These are phyloP conservation scores for Solanum piurae DNA, from an alignment of 257 asterid genomes.

Conservation along the genomic window DNA sequence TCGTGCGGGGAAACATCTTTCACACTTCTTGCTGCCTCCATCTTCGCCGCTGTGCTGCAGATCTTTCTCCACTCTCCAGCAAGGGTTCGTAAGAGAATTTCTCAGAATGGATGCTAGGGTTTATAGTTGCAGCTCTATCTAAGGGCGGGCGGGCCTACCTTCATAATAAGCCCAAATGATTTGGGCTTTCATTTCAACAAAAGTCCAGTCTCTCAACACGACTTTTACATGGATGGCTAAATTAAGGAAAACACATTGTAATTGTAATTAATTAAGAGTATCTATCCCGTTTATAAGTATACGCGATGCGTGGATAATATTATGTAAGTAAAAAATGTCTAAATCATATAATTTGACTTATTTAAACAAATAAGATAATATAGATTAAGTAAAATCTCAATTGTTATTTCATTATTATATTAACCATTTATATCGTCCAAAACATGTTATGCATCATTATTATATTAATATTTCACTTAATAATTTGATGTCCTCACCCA, in stretches of 20 bases:
- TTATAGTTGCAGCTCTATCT: not conserved
- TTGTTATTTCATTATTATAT: too few species aligned
- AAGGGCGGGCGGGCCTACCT: not conserved
- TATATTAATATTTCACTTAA: too few species aligned
- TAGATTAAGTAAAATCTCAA: too few species aligned
- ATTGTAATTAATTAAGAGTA: too few species aligned
- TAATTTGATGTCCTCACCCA: too few species aligned
- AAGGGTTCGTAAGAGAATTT: not conserved
- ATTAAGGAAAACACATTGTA: not conserved
- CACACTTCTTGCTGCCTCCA: conserved; percentile 72
- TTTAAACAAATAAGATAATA: too few species aligned
- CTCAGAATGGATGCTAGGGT: not conserved
- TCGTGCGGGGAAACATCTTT: conserved; percentile 88
- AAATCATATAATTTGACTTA: too few species aligned
- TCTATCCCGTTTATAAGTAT: too few species aligned
- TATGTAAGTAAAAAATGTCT: too few species aligned
- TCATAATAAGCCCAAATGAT: not conserved
- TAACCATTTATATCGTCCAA: too few species aligned
- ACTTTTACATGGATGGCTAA: not conserved
- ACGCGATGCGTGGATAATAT: too few species aligned
- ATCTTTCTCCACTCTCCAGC: not conserved
- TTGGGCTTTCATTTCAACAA: not conserved
- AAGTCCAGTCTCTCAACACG: not conserved
- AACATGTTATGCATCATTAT: too few species aligned
- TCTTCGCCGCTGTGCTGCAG: conserved; percentile 1